Conservation (phyloP, 23 red algal genomes). For the Cyanidiococcus yangmingshanensis region DNA sequence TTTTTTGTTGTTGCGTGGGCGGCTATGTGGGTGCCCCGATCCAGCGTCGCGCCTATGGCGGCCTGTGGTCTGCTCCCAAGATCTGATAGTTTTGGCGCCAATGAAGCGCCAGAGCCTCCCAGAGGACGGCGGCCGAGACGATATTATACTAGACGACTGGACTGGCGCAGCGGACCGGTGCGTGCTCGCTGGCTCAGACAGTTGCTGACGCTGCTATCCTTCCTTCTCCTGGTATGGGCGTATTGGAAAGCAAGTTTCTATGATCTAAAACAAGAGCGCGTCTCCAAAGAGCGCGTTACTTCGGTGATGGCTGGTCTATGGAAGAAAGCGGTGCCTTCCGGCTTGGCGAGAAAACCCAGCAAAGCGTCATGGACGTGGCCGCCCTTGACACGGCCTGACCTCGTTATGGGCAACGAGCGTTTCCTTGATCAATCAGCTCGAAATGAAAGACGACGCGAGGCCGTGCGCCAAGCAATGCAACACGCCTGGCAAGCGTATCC, state of each 20-base stretch:
- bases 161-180: too few relatives aligned
- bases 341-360: background rate
- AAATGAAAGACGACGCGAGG: background rate
- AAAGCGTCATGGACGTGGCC: background rate
- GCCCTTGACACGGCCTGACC: background rate
- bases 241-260: background rate
- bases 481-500: conserved; percentile 52
- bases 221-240: background rate
- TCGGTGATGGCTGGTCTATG: background rate
- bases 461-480: conserved; percentile 18
- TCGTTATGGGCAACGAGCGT: background rate
- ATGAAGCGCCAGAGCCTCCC: too few relatives aligned
- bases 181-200: too few relatives aligned
- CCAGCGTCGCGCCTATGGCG: too few relatives aligned
- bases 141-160: too few relatives aligned
- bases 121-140: too few relatives aligned
- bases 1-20: too few relatives aligned
- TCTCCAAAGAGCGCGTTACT: background rate
- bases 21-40: too few relatives aligned
- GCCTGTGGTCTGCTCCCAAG: too few relatives aligned
- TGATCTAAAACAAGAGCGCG: background rate
- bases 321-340: background rate
- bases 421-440: background rate
- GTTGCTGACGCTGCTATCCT: background rate
- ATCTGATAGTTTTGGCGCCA: too few relatives aligned